Percentiles rank a stretch among this genome's conserved stretches.
Evolutionary conservation across 352 stramenopile species (phyloP).

Genomic region (Phytophthora pini): DNA sequence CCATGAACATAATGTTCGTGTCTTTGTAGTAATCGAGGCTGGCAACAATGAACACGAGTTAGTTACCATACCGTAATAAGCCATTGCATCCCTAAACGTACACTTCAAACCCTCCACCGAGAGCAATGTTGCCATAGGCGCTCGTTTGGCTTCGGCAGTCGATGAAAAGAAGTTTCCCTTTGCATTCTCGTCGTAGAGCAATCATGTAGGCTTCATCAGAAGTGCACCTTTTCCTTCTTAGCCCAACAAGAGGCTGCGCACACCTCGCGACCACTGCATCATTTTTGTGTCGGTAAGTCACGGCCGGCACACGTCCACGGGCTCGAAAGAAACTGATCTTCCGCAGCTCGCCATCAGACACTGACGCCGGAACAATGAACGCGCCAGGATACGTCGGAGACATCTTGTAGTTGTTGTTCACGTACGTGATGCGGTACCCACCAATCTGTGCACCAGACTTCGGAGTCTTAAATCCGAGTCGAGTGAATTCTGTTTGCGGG

Average conservation of each 20-base stretch:
- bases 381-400: constrained; percentile 79
- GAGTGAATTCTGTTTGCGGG: constrained; percentile 59
- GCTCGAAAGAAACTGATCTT: constrained; percentile 92
- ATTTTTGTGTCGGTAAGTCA: constrained; percentile 93
- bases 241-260: constrained; percentile 94
- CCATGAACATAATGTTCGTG: constrained; percentile 83
- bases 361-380: constrained; percentile 90
- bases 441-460: constrained; percentile 45
- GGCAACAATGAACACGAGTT: constrained; percentile 9
- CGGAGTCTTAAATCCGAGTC: constrained; percentile 57
- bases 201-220: constrained; percentile 91
- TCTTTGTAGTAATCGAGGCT: constrained; percentile 85
- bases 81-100: constrained; percentile 36
- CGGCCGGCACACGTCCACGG: constrained; percentile 90
- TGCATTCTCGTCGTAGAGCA: constrained; percentile 62
- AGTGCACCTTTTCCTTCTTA: constrained; percentile 92
- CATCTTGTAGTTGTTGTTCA: constrained; percentile 86
- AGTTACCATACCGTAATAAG: constrained; percentile 2
- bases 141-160: constrained; percentile 89
- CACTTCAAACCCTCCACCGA: constrained; percentile 88
- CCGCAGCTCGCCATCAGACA: constrained; percentile 92
- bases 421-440: constrained; percentile 67
- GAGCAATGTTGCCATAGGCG: constrained; percentile 82
- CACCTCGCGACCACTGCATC: constrained; percentile 93
- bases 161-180: constrained; percentile 74